Conservation (phyloP, 805 yeast species). For the Nakazawaea anatomiae region DNA sequence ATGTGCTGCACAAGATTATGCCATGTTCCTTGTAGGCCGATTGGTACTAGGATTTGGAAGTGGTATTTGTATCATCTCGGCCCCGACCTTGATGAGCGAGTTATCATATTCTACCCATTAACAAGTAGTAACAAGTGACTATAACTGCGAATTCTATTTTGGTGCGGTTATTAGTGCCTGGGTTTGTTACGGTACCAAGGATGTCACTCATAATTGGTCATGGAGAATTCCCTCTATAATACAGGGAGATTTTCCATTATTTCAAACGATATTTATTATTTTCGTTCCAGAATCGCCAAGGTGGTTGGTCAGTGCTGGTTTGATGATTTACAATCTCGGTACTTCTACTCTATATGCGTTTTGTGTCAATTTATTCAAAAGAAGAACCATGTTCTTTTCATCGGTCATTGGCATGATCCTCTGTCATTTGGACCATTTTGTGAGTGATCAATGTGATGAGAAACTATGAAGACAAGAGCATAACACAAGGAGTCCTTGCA, state of each 20-base stretch:
- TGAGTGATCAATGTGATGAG: constrained; percentile 42
- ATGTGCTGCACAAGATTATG: constrained; percentile 29
- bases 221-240: constrained; percentile 53
- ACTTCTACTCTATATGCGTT: constrained; percentile 24
- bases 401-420: constrained; percentile 31
- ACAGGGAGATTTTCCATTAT: constrained; percentile 41
- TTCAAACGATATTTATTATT: constrained; percentile 29
- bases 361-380: constrained; percentile 23
- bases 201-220: constrained; percentile 27
- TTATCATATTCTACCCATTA: constrained; percentile 42
- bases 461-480: constrained; percentile 30
- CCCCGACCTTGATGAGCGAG: constrained; percentile 46
- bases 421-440: constrained; percentile 34
- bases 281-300: constrained; percentile 65
- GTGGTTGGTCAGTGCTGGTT: constrained; percentile 57
- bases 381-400: constrained; percentile 30
- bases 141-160: constrained; percentile 44
- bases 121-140: constrained; percentile 34
- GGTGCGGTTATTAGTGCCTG: constrained; percentile 43
- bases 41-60: constrained; percentile 43
- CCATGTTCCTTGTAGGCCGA: constrained; percentile 36
- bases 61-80: constrained; percentile 33
- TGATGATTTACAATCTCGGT: constrained; percentile 40
- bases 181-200: constrained; percentile 36
- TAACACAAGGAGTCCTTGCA: constrained; percentile 41